A percentile compares a stretch with the other conserved stretches of the same genome.
These are phyloP conservation scores for Leccinum arenicola DNA, from an alignment of 768 basidiomycete genomes.

Conservation along the genomic window DNA sequence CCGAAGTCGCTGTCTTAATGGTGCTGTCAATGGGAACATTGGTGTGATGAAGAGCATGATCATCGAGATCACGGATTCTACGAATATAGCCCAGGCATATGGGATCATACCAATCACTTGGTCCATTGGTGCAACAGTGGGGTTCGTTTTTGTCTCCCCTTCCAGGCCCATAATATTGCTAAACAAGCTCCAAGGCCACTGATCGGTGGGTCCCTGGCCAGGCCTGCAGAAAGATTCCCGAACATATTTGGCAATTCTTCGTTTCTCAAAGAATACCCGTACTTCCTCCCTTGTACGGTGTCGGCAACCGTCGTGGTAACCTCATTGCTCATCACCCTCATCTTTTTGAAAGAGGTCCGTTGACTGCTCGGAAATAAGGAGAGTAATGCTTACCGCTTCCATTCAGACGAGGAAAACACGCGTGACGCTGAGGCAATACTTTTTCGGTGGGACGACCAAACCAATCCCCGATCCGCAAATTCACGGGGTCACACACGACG, in stretches of 20 bases:
- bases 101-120: slow-evolving; percentile 55
- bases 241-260: slow-evolving; percentile 47
- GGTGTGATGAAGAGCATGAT: slow-evolving; percentile 48
- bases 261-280: slow-evolving; percentile 67
- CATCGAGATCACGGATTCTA: slow-evolving; percentile 40
- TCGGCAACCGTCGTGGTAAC: slow-evolving; percentile 52
- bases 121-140: slow-evolving; percentile 41
- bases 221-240: slow-evolving; percentile 67
- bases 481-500: neutral
- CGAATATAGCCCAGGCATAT: slow-evolving; percentile 41
- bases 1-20: slow-evolving; percentile 42
- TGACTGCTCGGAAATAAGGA: neutral
- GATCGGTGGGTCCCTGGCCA: slow-evolving; percentile 63
- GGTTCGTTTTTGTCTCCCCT: slow-evolving; percentile 31
- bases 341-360: slow-evolving; percentile 56
- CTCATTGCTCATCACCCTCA: slow-evolving; percentile 46
- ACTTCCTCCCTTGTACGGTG: slow-evolving; percentile 72
- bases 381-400: neutral
- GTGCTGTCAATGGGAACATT: slow-evolving; percentile 55
- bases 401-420: slow-evolving; percentile 16
- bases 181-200: slow-evolving; percentile 48
- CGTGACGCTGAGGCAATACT: slow-evolving; percentile 15
- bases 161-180: neutral
- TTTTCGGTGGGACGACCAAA: slow-evolving; percentile 10
- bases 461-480: neutral